Base-by-base conservation (phyloP, 768 basidiomycete genomes). In the Suillus alpinus region DNA sequence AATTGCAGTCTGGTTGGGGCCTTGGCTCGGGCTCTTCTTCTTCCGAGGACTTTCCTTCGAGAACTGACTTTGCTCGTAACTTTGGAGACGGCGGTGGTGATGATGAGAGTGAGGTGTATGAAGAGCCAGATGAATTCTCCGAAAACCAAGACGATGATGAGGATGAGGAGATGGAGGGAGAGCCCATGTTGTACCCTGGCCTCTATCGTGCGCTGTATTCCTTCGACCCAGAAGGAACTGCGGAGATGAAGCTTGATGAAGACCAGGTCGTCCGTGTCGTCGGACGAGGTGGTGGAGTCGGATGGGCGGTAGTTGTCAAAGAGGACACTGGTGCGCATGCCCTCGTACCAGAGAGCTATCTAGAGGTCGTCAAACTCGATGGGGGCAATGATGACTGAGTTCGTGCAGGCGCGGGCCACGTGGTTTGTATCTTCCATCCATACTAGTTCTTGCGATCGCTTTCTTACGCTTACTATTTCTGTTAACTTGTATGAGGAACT, bases 221-320 rank as follows among this genome's bases (percentile, higher is more conserved):
- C 4, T 94, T 95, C 63, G 86, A 87, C 62, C 88, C 90, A 0
- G 90, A 93, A 66, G 88, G 91, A 2, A 85, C 84, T 18, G 88
- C 90, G 37, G 93, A 95, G 83, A 92, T 94, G 90, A 78, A 78
- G 47, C 74, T 94, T 58, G 83, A 80, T 64, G 89, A 92, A 72
- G 92, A 87, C 50, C 89, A 94, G 75, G 64, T 89, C 51, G 86
- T 94, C 14, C 77, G 78, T 2, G 89, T 92, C 31, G 72, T 92
- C 3, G 90, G 90, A 10, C 68, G 89, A 52, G 89, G 91, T 4
- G 90, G 91, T 0, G 89, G 89, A 0, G 86, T 88, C 2, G 91
- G 91, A 0, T 92, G 91, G 91, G 91, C 88, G 0, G 86, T 92
- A 9, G 91, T 86, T 1, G 78, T 84, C 61, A 81, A 76, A 58